Percentiles rank a stretch among this genome's conserved stretches.
Conservation (phyloP, 2,329 filamentous ascomycete genomes). For the Fusarium nelsonii region DNA sequence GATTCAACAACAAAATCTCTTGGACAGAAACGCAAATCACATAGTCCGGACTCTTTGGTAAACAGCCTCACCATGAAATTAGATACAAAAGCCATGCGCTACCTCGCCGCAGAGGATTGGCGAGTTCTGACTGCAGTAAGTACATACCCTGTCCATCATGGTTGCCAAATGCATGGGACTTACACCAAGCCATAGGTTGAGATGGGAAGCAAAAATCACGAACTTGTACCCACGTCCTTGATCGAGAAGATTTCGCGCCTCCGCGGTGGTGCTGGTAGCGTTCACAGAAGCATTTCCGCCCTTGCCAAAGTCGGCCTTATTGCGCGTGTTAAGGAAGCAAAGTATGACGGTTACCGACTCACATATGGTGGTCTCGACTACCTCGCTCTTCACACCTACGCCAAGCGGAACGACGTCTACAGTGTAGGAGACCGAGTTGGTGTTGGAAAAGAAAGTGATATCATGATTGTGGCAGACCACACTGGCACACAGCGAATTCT, state of each 20-base stretch:
- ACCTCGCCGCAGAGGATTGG: conserved; percentile 94
- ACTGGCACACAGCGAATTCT: conserved; percentile 82
- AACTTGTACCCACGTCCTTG: conserved; percentile 90
- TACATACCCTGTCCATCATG: conserved; percentile 45
- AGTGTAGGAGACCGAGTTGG: conserved; percentile 95
- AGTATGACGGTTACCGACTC: conserved; percentile 96
- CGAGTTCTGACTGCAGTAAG: conserved; percentile 90
- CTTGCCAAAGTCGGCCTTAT: conserved; percentile 94
- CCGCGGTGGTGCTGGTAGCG: conserved; percentile 80
- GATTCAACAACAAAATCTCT: neutral
- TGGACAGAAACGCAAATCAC: neutral
- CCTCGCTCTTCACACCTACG: conserved; percentile 91
- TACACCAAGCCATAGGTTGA: conserved; percentile 75
- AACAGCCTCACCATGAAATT: conserved; percentile 80
- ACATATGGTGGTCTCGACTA: conserved; percentile 98
- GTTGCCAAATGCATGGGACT: conserved; percentile 49
- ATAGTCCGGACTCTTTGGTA: neutral
- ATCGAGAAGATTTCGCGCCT: conserved; percentile 88
- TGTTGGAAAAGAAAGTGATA: conserved; percentile 97
- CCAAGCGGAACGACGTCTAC: conserved; percentile 83
- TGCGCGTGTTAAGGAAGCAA: conserved; percentile 91
- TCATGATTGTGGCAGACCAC: conserved; percentile 89
- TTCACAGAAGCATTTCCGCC: conserved; percentile 87
- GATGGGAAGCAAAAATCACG: conserved; percentile 94
- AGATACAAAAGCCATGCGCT: conserved; percentile 92